Conservation (phyloP, 306 rosid species). For the peach (Prunus persica) region DNA sequence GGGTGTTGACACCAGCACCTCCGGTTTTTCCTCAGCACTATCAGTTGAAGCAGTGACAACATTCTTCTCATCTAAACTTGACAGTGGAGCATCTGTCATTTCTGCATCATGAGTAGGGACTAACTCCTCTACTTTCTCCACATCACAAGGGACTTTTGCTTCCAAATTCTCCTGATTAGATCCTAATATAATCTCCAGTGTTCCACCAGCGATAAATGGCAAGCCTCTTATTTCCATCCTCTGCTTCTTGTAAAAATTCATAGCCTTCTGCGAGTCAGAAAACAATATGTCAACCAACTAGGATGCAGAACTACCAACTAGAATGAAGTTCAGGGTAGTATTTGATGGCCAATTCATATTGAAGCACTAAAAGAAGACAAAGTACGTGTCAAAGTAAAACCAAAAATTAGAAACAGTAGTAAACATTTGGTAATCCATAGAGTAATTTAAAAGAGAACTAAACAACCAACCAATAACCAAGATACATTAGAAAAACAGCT, state of each 20-base stretch:
- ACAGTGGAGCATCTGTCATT: constrained; percentile 26
- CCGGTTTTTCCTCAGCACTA: constrained; percentile 35
- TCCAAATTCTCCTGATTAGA: constrained; percentile 41
- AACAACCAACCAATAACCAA: too few relatives aligned
- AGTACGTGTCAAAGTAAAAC: background rate
- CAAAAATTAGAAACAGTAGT: background rate
- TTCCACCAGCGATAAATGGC: constrained; percentile 28
- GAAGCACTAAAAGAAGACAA: background rate
- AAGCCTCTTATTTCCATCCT: constrained; percentile 41
- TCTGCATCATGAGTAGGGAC: constrained; percentile 32
- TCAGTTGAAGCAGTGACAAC: constrained; percentile 21
- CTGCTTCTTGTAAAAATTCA: constrained; percentile 79
- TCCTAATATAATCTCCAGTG: constrained; percentile 39
- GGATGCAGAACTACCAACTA: background rate
- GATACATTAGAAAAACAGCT: too few relatives aligned
- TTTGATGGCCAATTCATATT: background rate
- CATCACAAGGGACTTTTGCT: constrained; percentile 31
- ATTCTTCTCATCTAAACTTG: constrained; percentile 29
- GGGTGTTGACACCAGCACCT: constrained; percentile 34
- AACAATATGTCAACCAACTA: constrained; percentile 20
- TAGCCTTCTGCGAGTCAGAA: constrained; percentile 63
- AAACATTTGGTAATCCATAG: background rate
- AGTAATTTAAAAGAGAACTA: background rate
- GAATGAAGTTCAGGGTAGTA: background rate
- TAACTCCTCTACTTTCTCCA: constrained; percentile 41